Base-by-base conservation (phyloP, 345 rosid genomes). In the Bruguiera sexangula region DNA sequence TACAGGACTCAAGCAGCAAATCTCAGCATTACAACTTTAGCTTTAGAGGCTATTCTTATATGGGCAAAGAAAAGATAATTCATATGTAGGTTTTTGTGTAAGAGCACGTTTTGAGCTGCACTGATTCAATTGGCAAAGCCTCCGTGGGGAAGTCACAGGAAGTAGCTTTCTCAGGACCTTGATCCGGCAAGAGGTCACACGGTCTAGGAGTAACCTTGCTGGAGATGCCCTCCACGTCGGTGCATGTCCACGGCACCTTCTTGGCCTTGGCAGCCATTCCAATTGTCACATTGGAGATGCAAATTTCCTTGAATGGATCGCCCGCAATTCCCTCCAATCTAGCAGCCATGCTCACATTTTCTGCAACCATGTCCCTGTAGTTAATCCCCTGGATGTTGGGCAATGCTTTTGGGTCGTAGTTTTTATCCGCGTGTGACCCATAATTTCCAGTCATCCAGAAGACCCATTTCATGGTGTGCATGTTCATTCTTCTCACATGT, bases 391-490 rank as follows among this genome's bases (percentile, higher is more conserved):
- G 72, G 62, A 90, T 79, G 16, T 60, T 77, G 0, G 96, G 96
- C 64, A 87, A n/a, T n/a, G 96, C 96, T 7, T 90, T 82, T 0
- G 89, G 91, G 73, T 90, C 90, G 46, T 82, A 90, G 69, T 82
- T 79, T 18, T 53, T 79, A 67, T 88, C 96, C 10, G 90, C 78
- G 22, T 90, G 96, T 2, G 86, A 83, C 29, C 90, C 90, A 13
- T 90, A 88, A 71, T 88, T 87, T 4, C 96, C 96, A 1, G 85
- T 86, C 88, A 88, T 90, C 93, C 85, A 80, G 62, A 90, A 90
- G 19, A 71, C 93, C 88, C 90, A 88, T 65, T 90, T 88, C 96
- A 90, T 90, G 6, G 96, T 88, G 48, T 86, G 88, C 88, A 90
- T 67, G 2, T 67, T 88, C 85, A 90, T 81, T 29, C 76, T 71